Conservation (phyloP, 2,329 filamentous ascomycete species). For the Kalaharituber pfeilii region DNA sequence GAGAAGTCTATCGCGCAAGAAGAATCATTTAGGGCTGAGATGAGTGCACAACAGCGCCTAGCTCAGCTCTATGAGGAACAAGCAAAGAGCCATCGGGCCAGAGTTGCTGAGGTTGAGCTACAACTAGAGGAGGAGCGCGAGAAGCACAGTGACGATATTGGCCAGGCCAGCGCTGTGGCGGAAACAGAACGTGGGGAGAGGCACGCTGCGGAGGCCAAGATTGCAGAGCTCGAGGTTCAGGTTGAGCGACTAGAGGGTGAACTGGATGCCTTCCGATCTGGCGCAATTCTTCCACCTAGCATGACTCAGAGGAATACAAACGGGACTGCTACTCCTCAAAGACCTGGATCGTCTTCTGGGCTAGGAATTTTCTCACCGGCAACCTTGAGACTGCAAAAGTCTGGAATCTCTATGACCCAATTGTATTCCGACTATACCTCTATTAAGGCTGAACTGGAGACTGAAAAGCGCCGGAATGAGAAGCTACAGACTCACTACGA, state of each 20-base stretch:
- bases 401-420: conserved; percentile 35
- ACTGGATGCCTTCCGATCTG: conserved; percentile 27
- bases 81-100: conserved; percentile 48
- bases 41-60: conserved; percentile 63
- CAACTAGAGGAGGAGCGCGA: conserved; percentile 35
- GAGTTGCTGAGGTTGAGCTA: conserved; percentile 35
- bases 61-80: conserved; percentile 67
- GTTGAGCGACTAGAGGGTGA: conserved; percentile 44
- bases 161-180: conserved; percentile 35
- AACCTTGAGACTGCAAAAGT: conserved; percentile 21
- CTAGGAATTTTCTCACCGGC: conserved; percentile 17
- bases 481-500: conserved; percentile 63
- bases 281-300: conserved; percentile 31
- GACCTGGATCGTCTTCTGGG: conserved; percentile 32
- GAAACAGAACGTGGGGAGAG: conserved; percentile 43
- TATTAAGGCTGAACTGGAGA: conserved; percentile 52
- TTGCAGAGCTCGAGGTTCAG: conserved; percentile 47
- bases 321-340: conserved; percentile 37
- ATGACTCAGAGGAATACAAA: conserved; percentile 35
- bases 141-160: conserved; percentile 38
- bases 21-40: conserved; percentile 70
- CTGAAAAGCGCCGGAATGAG: conserved; percentile 55
- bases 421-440: conserved; percentile 41
- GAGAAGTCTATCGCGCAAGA: conserved; percentile 68
- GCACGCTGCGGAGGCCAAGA: conserved; percentile 42